These are phyloP conservation scores for Pestalotiopsis sp. DNA, from an alignment of 2,329 filamentous ascomycete species.

Conservation along the genomic window DNA sequence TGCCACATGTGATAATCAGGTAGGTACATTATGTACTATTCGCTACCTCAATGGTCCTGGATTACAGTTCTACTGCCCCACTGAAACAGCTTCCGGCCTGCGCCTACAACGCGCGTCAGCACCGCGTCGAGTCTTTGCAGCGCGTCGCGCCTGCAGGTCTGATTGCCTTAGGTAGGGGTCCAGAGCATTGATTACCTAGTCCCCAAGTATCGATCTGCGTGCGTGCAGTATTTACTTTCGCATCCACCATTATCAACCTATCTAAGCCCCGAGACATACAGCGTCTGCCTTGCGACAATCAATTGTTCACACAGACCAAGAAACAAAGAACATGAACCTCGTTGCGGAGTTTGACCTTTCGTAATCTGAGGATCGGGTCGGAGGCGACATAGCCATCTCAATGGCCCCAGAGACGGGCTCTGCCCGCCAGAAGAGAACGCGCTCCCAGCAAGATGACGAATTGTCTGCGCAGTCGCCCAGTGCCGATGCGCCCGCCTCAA, in stretches of 20 bases:
- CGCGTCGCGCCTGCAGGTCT: neutral
- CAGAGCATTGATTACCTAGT: neutral
- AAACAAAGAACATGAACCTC: neutral
- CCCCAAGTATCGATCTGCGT: neutral
- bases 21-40: too few relatives aligned
- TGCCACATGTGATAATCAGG: too few relatives aligned
- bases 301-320: neutral
- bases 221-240: neutral
- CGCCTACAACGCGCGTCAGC: neutral
- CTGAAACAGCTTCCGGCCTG: neutral
- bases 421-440: constrained; percentile 12
- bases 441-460: constrained; percentile 8
- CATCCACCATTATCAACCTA: neutral
- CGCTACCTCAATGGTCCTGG: too few relatives aligned
- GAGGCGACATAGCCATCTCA: neutral
- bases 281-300: neutral
- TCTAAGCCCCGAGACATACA: neutral
- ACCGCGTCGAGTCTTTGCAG: neutral
- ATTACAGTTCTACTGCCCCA: neutral
- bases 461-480: neutral
- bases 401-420: constrained; percentile 10
- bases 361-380: neutral
- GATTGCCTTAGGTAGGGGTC: neutral
- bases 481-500: neutral
- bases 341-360: neutral